These are phyloP conservation scores for Phytophthora hibernalis DNA, from an alignment of 352 stramenopile species.

Conservation along the genomic window DNA sequence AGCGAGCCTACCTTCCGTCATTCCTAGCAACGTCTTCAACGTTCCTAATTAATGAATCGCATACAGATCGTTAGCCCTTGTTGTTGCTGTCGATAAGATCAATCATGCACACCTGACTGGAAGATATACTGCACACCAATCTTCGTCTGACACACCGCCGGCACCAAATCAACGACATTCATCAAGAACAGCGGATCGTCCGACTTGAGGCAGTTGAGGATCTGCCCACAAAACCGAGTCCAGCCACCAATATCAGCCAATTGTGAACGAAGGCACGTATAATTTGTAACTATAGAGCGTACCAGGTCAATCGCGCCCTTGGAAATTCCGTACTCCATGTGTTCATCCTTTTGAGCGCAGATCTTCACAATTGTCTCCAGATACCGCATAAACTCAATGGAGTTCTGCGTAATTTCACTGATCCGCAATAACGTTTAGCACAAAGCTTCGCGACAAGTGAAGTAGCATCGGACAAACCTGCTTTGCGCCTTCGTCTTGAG, in stretches of 20 bases:
- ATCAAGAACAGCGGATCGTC: slow-evolving; percentile 85
- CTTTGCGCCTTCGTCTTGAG: slow-evolving; percentile 53
- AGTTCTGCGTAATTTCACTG: slow-evolving; percentile 57
- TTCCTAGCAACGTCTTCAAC: slow-evolving; percentile 63
- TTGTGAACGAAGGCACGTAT: not conserved
- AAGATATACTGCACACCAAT: slow-evolving; percentile 78
- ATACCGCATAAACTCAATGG: slow-evolving; percentile 81
- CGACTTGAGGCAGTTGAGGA: slow-evolving; percentile 77
- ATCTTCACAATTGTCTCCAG: slow-evolving; percentile 77
- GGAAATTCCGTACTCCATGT: slow-evolving; percentile 69
- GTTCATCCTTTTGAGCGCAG: slow-evolving; percentile 57
- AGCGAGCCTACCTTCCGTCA: slow-evolving; percentile 64
- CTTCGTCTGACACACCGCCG: slow-evolving; percentile 70
- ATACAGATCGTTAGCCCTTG: slow-evolving; percentile 8
- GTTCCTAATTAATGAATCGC: slow-evolving; percentile 46
- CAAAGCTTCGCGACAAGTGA: not conserved
- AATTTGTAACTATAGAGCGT: slow-evolving; percentile 7
- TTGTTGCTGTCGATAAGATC: not conserved
- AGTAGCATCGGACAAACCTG: slow-evolving; percentile 40
- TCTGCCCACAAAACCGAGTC: slow-evolving; percentile 39
- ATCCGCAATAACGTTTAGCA: slow-evolving; percentile 14
- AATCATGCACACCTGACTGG: slow-evolving; percentile 62
- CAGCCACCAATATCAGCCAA: slow-evolving; percentile 1
- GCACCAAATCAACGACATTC: slow-evolving; percentile 85
- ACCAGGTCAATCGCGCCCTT: slow-evolving; percentile 54